A percentile compares a stretch with the other conserved stretches of the same genome.
phyloP scores from a whole-genome alignment of 352 stramenopile species.

The Nothophytophthora sp. region DNA sequence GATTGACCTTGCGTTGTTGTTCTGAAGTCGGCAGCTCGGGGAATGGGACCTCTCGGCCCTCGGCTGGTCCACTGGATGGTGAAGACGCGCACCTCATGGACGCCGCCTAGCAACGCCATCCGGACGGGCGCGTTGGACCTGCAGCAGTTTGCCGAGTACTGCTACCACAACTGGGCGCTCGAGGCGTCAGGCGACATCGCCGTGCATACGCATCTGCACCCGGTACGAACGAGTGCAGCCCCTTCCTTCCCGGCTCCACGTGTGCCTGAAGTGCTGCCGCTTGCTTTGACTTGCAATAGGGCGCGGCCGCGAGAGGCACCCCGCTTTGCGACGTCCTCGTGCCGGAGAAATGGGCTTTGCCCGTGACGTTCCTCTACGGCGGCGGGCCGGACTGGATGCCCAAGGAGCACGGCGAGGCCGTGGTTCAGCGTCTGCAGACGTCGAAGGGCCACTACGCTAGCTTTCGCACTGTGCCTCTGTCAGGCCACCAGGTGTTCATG shows the following conservation, averaged over 20 bases:
- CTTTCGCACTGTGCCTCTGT: conserved; percentile 53
- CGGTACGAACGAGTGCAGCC: conserved; percentile 24
- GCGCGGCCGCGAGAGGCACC: conserved; percentile 33
- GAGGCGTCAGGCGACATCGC: conserved; percentile 66
- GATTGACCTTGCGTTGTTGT: too few relatives aligned
- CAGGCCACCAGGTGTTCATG: conserved; percentile 77
- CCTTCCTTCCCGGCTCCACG: background rate
- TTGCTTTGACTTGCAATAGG: conserved; percentile 15
- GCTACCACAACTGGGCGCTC: conserved; percentile 76
- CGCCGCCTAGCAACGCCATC: conserved; percentile 63
- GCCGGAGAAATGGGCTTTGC: conserved; percentile 40
- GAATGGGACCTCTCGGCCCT: conserved; percentile 50
- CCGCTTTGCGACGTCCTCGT: conserved; percentile 50
- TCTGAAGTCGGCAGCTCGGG: conserved; percentile 46
- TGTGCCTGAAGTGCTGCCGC: background rate
- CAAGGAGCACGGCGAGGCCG: conserved; percentile 49
- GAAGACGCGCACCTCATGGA: conserved; percentile 46
- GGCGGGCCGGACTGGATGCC: conserved; percentile 76
- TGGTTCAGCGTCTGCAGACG: conserved; percentile 48
- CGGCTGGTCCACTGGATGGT: conserved; percentile 51
- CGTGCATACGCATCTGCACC: conserved; percentile 67
- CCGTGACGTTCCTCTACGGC: conserved; percentile 72
- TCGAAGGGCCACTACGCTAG: conserved; percentile 38
- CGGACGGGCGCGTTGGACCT: conserved; percentile 62
- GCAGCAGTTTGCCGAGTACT: conserved; percentile 62